Evolutionary conservation across 805 yeast genomes (phyloP), one percentile per base, ranked within the genome.

Genomic region (Lipomyces orientalis): DNA sequence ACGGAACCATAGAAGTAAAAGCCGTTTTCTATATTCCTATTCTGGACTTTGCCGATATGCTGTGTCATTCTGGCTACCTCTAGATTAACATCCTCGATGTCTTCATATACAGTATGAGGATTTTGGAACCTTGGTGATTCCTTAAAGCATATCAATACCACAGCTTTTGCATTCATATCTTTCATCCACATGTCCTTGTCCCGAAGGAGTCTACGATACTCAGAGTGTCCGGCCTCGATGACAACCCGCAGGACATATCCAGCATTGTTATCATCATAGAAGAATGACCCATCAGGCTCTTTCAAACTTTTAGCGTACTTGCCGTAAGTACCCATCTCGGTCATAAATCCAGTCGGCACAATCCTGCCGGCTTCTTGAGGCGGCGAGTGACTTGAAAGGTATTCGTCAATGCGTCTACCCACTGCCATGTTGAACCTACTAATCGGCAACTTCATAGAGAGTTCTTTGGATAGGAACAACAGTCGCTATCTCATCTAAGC

Each of bases 171-270:
- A 25, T 25, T 25, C 29, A 3, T 25, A 25, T 3, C 29, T 25
- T 25, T 25, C 29, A 25, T 25, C 29, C 29, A 25, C 29, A 39
- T 39, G 49, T 39, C 49, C 49, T 39, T 39, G 49, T 39, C 49
- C 2, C 49, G 49, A 39, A 39, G 49, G 49, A 39, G 12, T 39
- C 49, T 39, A 39, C 49, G 1, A 39, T 39, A 39, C 49, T 39
- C 49, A 39, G 49, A 39, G 12, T 39, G 49, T 39, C 49, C 49
- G 49, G 49, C 49, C 49, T 39, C 49, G 49, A 39, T 39, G 49
- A 39, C 49, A 39, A 39, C 49, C 49, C 49, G 49, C 49, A 39
- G 49, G 49, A 39, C 49, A 39, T 2, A 4, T 39, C 49, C 49
- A 39, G 49, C 49, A 39, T 39, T 39, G 49, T 39, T 2, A 39